Conservation (phyloP, 2,329 filamentous ascomycete species). For the Clathrospora elynae region DNA sequence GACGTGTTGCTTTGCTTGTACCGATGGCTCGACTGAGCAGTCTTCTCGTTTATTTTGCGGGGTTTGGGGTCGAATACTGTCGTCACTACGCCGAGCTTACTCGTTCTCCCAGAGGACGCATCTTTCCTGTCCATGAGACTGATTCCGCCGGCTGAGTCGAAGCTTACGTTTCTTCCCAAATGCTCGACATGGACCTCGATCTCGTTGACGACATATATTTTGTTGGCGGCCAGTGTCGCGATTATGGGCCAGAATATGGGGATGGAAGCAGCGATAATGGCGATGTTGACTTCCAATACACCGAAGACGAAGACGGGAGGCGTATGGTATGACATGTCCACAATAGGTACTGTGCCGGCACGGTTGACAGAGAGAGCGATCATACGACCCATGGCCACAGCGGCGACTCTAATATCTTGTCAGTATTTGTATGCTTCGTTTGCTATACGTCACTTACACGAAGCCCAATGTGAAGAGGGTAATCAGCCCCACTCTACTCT, state of each 20-base stretch:
- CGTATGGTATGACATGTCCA: constrained; percentile 40
- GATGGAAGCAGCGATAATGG: constrained; percentile 46
- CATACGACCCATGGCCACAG: constrained; percentile 38
- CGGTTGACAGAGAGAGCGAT: constrained; percentile 35
- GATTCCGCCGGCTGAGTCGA: constrained; percentile 20
- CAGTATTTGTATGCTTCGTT: neutral
- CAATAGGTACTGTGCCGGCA: constrained; percentile 38
- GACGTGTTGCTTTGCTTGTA: constrained; percentile 19
- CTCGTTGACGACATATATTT: constrained; percentile 49
- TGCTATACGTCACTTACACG: constrained; percentile 45
- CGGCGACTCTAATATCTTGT: constrained; percentile 28
- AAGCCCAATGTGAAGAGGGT: constrained; percentile 40
- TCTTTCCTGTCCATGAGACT: constrained; percentile 24
- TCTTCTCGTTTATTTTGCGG: constrained; percentile 4
- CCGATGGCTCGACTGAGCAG: constrained; percentile 5
- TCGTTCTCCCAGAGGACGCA: constrained; percentile 6
- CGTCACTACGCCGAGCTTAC: constrained; percentile 20
- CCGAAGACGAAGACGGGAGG: constrained; percentile 43
- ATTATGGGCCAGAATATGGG: constrained; percentile 50
- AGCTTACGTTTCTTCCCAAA: constrained; percentile 21
- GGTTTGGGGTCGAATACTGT: constrained; percentile 15
- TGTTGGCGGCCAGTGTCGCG: constrained; percentile 36
- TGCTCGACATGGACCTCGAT: constrained; percentile 43
- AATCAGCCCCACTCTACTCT: constrained; percentile 36
- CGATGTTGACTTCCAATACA: constrained; percentile 47